phyloP scores from a whole-genome alignment of 805 yeast species.

The Saccharomyces jurei region DNA sequence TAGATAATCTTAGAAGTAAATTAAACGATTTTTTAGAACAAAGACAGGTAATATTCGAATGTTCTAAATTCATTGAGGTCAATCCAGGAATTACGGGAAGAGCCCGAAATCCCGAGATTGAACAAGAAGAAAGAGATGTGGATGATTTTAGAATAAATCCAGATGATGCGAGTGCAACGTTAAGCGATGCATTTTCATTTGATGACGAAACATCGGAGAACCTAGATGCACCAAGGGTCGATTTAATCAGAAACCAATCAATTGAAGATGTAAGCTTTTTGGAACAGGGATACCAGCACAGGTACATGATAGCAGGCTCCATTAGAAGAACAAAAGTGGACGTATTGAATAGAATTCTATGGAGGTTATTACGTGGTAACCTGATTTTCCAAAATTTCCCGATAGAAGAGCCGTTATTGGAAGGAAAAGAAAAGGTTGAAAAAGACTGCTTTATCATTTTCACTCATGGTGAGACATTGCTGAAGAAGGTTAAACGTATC shows the following conservation, averaged over 20 bases:
- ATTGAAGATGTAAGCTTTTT: slow-evolving; percentile 32
- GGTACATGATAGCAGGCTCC: slow-evolving; percentile 56
- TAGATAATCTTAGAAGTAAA: slow-evolving; percentile 49
- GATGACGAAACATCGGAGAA: slow-evolving; percentile 10
- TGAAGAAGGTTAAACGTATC: slow-evolving; percentile 68
- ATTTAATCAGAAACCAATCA: slow-evolving; percentile 5
- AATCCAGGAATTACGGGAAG: slow-evolving; percentile 28
- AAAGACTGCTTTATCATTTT: slow-evolving; percentile 83
- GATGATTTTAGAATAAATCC: slow-evolving; percentile 19
- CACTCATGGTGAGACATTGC: slow-evolving; percentile 77
- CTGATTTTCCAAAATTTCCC: slow-evolving; percentile 68
- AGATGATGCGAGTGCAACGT: slow-evolving; percentile 17
- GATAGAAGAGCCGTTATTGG: slow-evolving; percentile 61
- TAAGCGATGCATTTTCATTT: slow-evolving; percentile 24
- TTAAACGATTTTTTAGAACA: slow-evolving; percentile 64
- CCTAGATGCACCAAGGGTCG: slow-evolving; percentile 1
- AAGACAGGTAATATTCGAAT: slow-evolving; percentile 50
- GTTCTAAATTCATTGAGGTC: slow-evolving; percentile 41
- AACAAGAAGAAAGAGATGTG: slow-evolving; percentile 12
- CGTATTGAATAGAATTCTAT: slow-evolving; percentile 70
- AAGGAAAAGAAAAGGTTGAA: slow-evolving; percentile 35
- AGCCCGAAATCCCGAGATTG: slow-evolving; percentile 10
- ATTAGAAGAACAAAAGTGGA: slow-evolving; percentile 63
- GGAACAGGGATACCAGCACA: slow-evolving; percentile 32
- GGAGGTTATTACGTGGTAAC: slow-evolving; percentile 93